Evolutionary conservation across 1,284 basidiomycete genomes (phyloP).

Genomic region (Inonotus obliquus): DNA sequence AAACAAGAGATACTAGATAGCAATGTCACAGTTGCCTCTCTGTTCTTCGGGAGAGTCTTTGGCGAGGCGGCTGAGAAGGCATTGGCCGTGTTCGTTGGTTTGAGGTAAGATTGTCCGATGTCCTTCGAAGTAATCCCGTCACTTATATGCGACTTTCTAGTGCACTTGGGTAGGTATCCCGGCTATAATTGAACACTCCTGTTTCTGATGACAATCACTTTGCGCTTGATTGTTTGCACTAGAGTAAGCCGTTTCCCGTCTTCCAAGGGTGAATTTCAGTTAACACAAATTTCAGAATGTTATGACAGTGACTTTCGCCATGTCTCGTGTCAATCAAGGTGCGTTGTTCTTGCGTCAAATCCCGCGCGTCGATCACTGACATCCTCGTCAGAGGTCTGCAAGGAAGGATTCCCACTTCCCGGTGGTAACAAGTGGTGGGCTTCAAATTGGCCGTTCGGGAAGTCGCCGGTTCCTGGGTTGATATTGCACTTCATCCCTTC

Average conservation of each 20-base stretch:
- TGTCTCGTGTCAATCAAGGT: constrained; percentile 45
- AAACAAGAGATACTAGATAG: constrained; percentile 41
- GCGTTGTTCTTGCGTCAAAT: neutral
- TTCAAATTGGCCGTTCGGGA: constrained; percentile 41
- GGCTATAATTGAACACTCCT: neutral
- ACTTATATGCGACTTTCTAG: neutral
- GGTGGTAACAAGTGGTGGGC: constrained; percentile 41
- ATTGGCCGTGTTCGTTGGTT: constrained; percentile 46
- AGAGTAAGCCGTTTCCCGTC: neutral
- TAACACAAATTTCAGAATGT: constrained; percentile 29
- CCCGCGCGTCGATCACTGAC: neutral
- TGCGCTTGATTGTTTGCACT: neutral
- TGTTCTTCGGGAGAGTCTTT: constrained; percentile 54
- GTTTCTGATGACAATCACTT: neutral
- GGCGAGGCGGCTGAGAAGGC: constrained; percentile 42
- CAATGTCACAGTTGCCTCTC: constrained; percentile 45
- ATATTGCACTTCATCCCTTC: constrained; percentile 38
- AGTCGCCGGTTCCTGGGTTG: constrained; percentile 41
- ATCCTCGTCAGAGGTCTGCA: constrained; percentile 39
- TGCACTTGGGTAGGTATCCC: constrained; percentile 11
- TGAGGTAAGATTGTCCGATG: constrained; percentile 33
- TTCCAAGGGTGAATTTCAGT: neutral
- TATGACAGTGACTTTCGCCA: constrained; percentile 36
- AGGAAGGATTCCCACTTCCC: constrained; percentile 46
- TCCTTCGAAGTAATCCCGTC: neutral